Percentiles rank a stretch among this genome's conserved stretches.
These are phyloP conservation scores for Solanum hybrid DNA, from an alignment of 305 asterid genomes.

Conservation along the genomic window DNA sequence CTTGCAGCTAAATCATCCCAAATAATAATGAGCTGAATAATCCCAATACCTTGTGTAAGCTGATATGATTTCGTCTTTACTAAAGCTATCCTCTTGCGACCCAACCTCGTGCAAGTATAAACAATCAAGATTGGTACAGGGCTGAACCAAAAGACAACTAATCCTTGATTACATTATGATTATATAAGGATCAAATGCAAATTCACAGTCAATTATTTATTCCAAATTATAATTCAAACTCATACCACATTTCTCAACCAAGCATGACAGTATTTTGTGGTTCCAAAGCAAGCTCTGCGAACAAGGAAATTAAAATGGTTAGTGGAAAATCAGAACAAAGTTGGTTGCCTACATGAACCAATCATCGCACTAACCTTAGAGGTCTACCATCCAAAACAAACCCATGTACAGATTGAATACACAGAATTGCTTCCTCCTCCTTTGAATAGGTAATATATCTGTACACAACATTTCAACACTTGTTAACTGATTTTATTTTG, in stretches of 20 bases:
- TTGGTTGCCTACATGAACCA: not conserved
- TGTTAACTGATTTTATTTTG: not conserved
- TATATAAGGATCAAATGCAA: not conserved
- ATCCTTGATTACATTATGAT: not conserved
- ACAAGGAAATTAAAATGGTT: constrained; percentile 16
- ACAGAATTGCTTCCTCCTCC: constrained; percentile 91
- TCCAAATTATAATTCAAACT: constrained; percentile 7
- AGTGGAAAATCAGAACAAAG: not conserved
- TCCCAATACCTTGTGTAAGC: constrained; percentile 66
- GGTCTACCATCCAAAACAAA: constrained; percentile 72
- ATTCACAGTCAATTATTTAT: not conserved
- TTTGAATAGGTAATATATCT: constrained; percentile 89
- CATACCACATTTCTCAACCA: constrained; percentile 95
- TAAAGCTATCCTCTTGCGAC: constrained; percentile 81
- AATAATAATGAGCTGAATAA: not conserved
- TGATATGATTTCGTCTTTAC: constrained; percentile 88
- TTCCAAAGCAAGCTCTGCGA: constrained; percentile 96
- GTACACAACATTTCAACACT: not conserved
- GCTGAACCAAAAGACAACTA: constrained; percentile 42
- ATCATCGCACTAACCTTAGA: constrained; percentile 44
- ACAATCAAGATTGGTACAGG: constrained; percentile 91
- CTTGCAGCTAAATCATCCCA: not conserved
- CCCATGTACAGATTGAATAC: constrained; percentile 90
- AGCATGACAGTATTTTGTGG: constrained; percentile 97
- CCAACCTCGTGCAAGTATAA: constrained; percentile 90